phyloP scores from a whole-genome alignment of 306 rosid genomes.

The Vachellia collinsii region DNA sequence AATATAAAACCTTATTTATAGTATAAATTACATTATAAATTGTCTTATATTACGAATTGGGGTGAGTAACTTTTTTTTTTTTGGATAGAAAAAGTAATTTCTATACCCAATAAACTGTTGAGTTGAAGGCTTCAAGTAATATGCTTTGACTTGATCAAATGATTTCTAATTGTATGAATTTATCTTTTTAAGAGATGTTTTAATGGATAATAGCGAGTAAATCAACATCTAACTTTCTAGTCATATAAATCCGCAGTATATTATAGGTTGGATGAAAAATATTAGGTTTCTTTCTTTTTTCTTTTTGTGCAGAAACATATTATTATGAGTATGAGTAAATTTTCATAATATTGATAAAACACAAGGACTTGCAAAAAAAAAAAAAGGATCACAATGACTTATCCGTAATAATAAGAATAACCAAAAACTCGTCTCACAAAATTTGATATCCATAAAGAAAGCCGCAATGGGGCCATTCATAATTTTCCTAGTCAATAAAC shows the following conservation, averaged over 20 bases:
- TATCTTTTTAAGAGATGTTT: background rate
- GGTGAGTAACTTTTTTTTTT: too few relatives aligned
- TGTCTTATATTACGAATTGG: too few relatives aligned
- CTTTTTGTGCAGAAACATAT: background rate
- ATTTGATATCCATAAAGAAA: background rate
- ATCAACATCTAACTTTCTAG: background rate
- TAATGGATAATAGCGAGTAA: background rate
- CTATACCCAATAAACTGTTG: too few relatives aligned
- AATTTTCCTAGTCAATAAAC: too few relatives aligned
- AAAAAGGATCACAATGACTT: background rate
- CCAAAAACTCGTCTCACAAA: background rate
- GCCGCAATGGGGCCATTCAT: background rate
- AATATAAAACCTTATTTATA: too few relatives aligned
- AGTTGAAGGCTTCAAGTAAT: background rate
- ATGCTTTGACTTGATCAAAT: background rate
- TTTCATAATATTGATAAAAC: background rate
- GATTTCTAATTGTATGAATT: background rate
- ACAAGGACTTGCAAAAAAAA: background rate
- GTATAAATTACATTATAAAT: too few relatives aligned
- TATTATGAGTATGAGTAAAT: background rate
- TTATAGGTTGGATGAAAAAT: background rate
- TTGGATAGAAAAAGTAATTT: too few relatives aligned
- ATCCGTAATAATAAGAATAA: background rate
- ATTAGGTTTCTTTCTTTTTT: background rate
- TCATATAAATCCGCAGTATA: background rate